Percentiles rank a stretch among this genome's conserved stretches.
Conservation (phyloP, 768 basidiomycete genomes). For the Pleurotus djamor region DNA sequence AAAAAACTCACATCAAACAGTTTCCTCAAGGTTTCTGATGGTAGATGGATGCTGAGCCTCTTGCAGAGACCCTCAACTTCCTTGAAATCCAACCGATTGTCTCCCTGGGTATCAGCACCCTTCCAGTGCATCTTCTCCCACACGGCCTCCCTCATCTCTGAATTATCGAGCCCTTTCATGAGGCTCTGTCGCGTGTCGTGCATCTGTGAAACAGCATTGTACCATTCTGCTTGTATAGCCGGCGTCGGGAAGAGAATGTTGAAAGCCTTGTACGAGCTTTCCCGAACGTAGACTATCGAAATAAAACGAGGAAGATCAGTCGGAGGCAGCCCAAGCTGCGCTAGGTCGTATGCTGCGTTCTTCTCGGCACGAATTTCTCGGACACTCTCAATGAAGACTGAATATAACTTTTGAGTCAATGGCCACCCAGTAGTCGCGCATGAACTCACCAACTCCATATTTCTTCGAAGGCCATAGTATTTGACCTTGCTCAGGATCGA, state of each 20-base stretch:
- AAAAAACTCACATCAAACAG: conserved; percentile 51
- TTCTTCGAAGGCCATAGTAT: conserved; percentile 79
- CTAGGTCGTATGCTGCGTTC: conserved; percentile 73
- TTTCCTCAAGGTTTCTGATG: conserved; percentile 45
- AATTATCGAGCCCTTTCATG: conserved; percentile 2
- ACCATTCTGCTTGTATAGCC: conserved; percentile 50
- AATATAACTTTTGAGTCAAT: neutral
- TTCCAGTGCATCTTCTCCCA: conserved; percentile 9
- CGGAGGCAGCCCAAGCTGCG: conserved; percentile 66
- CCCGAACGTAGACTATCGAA: conserved; percentile 81
- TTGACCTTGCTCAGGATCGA: conserved; percentile 81
- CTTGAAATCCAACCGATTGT: conserved; percentile 62
- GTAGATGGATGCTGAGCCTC: conserved; percentile 63
- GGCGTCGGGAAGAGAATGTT: conserved; percentile 76
- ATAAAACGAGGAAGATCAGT: conserved; percentile 81
- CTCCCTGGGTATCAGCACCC: conserved; percentile 41
- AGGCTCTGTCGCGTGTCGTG: neutral
- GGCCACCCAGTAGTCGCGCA: no score
- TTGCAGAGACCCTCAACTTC: conserved; percentile 72
- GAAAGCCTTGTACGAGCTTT: conserved; percentile 79
- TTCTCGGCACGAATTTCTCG: conserved; percentile 83
- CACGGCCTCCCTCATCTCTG: conserved; percentile 3
- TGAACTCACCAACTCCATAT: conserved; percentile 50
- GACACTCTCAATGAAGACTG: conserved; percentile 87
- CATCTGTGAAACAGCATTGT: conserved; percentile 37